These are phyloP conservation scores for Gautieria morchelliformis DNA, from an alignment of 768 basidiomycete species.

Conservation along the genomic window DNA sequence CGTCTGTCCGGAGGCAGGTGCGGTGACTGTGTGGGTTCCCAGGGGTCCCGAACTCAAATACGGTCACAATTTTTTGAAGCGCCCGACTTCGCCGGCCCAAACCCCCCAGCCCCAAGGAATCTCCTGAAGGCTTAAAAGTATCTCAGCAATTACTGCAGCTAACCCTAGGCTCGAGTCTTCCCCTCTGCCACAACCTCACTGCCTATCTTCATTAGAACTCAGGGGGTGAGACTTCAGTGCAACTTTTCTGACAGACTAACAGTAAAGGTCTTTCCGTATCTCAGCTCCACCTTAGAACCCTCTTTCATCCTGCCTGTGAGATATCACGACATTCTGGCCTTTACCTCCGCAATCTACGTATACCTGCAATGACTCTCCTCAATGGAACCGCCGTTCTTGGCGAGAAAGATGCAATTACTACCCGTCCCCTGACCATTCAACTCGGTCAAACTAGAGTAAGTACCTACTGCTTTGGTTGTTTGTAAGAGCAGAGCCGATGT, in stretches of 20 bases:
- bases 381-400: conserved; percentile 8
- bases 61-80: too few relatives aligned
- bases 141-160: not conserved
- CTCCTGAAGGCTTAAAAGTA: not conserved
- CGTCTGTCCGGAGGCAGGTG: too few relatives aligned
- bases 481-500: not conserved
- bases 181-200: not conserved
- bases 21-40: too few relatives aligned
- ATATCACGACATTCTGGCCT: not conserved
- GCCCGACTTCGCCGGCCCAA: not conserved
- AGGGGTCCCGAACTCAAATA: too few relatives aligned
- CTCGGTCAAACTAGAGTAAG: conserved; percentile 24
- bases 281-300: not conserved
- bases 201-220: not conserved
- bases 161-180: not conserved
- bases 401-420: conserved; percentile 7
- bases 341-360: not conserved
- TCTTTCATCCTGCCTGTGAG: not conserved
- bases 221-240: too few relatives aligned
- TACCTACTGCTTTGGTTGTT: conserved; percentile 1
- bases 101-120: not conserved
- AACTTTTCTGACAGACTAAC: too few relatives aligned
- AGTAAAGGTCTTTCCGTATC: not conserved
- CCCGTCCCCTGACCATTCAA: conserved; percentile 25
- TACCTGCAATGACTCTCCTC: not conserved